Base-by-base conservation (phyloP, 2,329 filamentous ascomycete genomes). In the Talaromyces sp. region DNA sequence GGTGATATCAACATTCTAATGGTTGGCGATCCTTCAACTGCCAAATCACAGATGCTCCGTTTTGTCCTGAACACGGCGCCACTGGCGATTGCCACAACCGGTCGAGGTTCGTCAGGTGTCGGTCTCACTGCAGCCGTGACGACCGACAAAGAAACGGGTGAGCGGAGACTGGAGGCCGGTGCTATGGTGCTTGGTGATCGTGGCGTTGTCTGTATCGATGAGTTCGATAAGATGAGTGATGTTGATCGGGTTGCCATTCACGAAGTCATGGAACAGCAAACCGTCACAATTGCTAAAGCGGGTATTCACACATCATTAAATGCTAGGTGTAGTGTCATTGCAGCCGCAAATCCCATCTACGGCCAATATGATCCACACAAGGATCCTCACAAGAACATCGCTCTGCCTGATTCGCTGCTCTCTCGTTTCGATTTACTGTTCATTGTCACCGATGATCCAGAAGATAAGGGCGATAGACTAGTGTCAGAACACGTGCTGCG, bases 261-360 rank as follows among this genome's bases (percentile, higher is more conserved):
- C 83, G 94, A 99, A 89, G 94, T 99, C 64, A 99, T 99, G 94
- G 94, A 99, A 77, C 94, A 99, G 77, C 94, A 99, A 76, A 99
- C 94, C 0, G 94, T 99, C 61, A 99, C 94, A 13, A 99, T 99
- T 68, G 94, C 94, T 54, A 99, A 99, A 77, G 94, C 94, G 1
- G 94, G 94, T 63, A 99, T 99, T 60, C 94, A 99, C 75, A 99
- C 94, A 0, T 96, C 92, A 2, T 80, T 99, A 60, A 99, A 99
- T 70, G 94, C 94, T 55, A 88, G 94, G 58, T 99, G 94, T 77
- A 96, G 91, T 75, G 94, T 99, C 61, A 84, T 99, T 66, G 94
- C 94, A 41, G 94, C 94, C 15, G 94, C 94, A 61, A 99, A 99
- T 72, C 94, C 94, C 3, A 94, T 99, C 54, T 99, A 96, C 67